A percentile compares a stretch with the other conserved stretches of the same genome.
These are phyloP conservation scores for Lasiodiplodia hormozganensis DNA, from an alignment of 2,329 filamentous ascomycete genomes.

Conservation along the genomic window DNA sequence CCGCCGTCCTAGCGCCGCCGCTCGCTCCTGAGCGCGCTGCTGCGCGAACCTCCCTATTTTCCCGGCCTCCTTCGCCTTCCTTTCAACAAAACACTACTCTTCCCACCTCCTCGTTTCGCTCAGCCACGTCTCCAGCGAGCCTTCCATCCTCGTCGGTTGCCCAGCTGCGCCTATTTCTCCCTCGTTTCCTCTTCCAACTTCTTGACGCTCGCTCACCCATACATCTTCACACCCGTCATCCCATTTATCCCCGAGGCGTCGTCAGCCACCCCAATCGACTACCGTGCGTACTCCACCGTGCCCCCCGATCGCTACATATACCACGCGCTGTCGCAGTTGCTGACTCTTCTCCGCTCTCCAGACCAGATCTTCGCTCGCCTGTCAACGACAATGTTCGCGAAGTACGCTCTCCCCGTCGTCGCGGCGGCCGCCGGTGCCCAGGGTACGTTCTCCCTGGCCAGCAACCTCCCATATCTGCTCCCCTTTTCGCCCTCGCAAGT, in stretches of 20 bases:
- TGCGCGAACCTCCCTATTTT: constrained; percentile 30
- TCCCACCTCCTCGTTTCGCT: constrained; percentile 32
- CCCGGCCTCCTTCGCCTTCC: constrained; percentile 29
- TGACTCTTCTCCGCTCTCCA: constrained; percentile 37
- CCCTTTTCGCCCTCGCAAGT: not conserved
- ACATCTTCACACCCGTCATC: constrained; percentile 43
- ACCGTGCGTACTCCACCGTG: constrained; percentile 27
- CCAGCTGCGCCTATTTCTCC: constrained; percentile 42
- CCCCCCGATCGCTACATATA: constrained; percentile 21
- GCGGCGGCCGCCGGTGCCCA: constrained; percentile 60
- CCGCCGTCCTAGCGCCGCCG: constrained; percentile 17
- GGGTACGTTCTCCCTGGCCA: constrained; percentile 49
- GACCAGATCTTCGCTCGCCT: constrained; percentile 35
- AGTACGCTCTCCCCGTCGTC: constrained; percentile 63
- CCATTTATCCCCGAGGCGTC: constrained; percentile 37
- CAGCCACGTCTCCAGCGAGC: constrained; percentile 33
- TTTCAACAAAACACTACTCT: constrained; percentile 29
- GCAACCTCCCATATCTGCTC: not conserved
- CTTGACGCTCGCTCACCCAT: constrained; percentile 43
- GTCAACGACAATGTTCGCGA: constrained; percentile 59
- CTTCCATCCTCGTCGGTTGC: constrained; percentile 30
- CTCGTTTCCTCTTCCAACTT: constrained; percentile 46
- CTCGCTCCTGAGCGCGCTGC: constrained; percentile 25
- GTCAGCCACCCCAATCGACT: constrained; percentile 44
- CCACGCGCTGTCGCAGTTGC: constrained; percentile 35